These are phyloP conservation scores for Rhizomucor miehei DNA, from an alignment of 371 early-diverging fungal genomes.

Conservation along the genomic window DNA sequence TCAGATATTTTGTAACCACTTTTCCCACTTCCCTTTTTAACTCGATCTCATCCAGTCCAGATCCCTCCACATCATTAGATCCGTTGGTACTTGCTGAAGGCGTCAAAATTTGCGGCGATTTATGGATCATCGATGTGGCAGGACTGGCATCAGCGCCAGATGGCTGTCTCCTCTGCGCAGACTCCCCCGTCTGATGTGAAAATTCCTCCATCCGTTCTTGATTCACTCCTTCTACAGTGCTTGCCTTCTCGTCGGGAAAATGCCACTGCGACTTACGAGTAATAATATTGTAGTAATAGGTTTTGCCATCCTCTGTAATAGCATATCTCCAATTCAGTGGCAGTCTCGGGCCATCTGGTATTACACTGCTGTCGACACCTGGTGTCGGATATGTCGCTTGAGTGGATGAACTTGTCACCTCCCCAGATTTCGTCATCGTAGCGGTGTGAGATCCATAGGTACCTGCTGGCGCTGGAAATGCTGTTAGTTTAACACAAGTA, in stretches of 20 bases:
- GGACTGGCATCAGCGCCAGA: neutral
- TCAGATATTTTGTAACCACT: conserved; percentile 39
- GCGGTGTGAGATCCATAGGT: too few relatives aligned
- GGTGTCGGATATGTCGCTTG: neutral
- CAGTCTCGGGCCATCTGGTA: conserved; percentile 8
- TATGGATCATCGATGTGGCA: neutral
- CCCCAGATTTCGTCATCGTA: neutral
- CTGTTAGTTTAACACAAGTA: too few relatives aligned
- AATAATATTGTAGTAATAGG: conserved; percentile 39
- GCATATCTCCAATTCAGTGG: conserved; percentile 42
- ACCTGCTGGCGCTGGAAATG: too few relatives aligned
- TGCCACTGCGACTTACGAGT: conserved; percentile 48
- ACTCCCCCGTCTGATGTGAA: neutral
- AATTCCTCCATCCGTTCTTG: conserved; percentile 16
- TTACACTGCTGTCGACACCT: too few relatives aligned
- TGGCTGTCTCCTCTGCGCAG: neutral
- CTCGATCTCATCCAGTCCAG: conserved; percentile 25
- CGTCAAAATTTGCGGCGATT: neutral
- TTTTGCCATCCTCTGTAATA: conserved; percentile 22
- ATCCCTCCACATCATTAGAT: conserved; percentile 5
- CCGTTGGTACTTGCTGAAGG: conserved; percentile 5
- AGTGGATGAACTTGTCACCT: neutral
- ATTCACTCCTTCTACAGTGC: conserved; percentile 30
- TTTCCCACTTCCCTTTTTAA: conserved; percentile 45
- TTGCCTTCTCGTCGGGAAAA: conserved; percentile 30